Evolutionary conservation across 164 flowering plant genomes (phyloP).

Genomic region (Sedum album): DNA sequence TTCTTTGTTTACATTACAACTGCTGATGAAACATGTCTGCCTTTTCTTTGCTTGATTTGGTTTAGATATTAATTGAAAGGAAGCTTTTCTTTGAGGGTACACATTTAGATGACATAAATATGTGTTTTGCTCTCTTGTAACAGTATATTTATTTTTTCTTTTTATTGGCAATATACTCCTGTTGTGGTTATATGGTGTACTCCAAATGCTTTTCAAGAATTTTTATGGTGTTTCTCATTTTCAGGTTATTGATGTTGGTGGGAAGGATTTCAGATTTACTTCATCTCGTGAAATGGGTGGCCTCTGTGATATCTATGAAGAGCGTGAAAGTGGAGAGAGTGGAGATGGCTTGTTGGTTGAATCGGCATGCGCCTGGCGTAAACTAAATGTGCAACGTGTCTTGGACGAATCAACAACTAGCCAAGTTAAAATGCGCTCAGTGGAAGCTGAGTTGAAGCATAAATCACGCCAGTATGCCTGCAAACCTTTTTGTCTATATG

Average conservation of each 20-base stretch:
- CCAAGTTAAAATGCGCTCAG: conserved; percentile 93
- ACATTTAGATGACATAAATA: background rate
- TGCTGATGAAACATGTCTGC: too few relatives aligned
- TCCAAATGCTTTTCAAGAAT: background rate
- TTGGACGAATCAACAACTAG: conserved; percentile 89
- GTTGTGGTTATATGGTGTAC: background rate
- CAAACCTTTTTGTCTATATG: background rate
- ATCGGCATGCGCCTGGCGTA: conserved; percentile 89
- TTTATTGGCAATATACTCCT: background rate
- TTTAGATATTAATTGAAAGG: background rate
- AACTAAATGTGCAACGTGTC: conserved; percentile 78
- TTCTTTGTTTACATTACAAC: too few relatives aligned
- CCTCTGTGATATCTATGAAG: conserved; percentile 92
- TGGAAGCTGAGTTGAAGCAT: conserved; percentile 74
- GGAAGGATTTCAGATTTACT: conserved; percentile 80
- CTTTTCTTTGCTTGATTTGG: background rate
- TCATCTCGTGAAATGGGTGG: conserved; percentile 79
- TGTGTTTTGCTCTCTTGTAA: background rate
- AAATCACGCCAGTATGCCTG: conserved; percentile 77
- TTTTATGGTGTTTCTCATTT: background rate
- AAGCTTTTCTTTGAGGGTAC: background rate
- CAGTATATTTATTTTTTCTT: background rate
- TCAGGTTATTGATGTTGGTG: conserved; percentile 90
- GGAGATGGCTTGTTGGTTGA: conserved; percentile 89
- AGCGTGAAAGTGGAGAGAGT: conserved; percentile 66